Evolutionary conservation across 805 yeast genomes (phyloP), one percentile per base, ranked within the genome.

Genomic region (Kazachstania taianensis): DNA sequence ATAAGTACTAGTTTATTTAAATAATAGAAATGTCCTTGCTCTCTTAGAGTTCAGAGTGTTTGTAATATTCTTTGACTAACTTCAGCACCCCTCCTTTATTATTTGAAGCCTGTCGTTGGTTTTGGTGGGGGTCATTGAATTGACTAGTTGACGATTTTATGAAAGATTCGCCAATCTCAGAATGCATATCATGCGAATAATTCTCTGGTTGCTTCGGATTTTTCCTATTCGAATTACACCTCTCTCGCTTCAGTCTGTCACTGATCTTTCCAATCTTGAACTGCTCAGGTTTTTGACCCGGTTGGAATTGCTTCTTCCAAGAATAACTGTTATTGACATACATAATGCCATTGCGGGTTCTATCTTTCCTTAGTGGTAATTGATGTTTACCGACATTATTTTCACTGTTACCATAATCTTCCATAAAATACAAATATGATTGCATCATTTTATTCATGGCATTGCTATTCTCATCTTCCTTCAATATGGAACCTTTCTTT

Each of bases 401-500:
- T 20, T 55, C 61, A 28, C 52, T 59, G 37, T 65, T 65, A 5
- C 78, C 87, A 57, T 86, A 86, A 47, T 86, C 83, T 50, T 86
- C 94, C 48, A 86, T 62, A 53, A 87, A 87, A 55, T 85, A 78
- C 61, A 87, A 65, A 55, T 85, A 87, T 1, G 95, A 84, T 48
- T 84, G 84, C 61, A 84, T 74, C 96, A 89, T 87, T 54, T 89
- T 87, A 49, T 86, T 92, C 38, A 73, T 74, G 0, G 73, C 67
- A 31, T 44, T 43, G 16, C 38, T 45, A 16, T 29, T 19, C 22
- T 32, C 42, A 28, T 37, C 34, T 16, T 29, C 39, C 20, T n/a
- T 5, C 22, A 30, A n/a, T n/a, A n/a, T n/a, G n/a, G n/a, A n/a
- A n/a, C n/a, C n/a, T 27, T 27, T 36, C 44, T n/a, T n/a, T 42